Conservation (phyloP, 208 protist genomes). For the Giardia duodenalis region DNA sequence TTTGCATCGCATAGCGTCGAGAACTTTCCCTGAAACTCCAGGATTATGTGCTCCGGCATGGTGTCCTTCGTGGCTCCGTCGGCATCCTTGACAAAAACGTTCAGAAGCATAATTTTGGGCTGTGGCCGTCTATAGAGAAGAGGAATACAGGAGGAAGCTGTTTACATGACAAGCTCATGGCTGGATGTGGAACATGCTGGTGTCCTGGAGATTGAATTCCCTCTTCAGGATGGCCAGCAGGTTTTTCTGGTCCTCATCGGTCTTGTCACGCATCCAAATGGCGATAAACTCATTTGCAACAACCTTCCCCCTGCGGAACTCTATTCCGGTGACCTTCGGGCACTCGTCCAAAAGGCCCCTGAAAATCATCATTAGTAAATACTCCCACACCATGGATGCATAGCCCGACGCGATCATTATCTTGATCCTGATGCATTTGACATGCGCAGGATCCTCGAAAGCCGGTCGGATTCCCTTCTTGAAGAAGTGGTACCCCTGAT, state of each 20-base stretch:
- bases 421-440: background rate
- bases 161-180: too few relatives aligned
- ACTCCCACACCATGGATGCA: background rate
- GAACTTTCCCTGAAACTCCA: too few relatives aligned
- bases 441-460: background rate
- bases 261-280: background rate
- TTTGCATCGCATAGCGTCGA: too few relatives aligned
- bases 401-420: background rate
- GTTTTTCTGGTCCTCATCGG: background rate
- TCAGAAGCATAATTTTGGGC: too few relatives aligned
- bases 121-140: too few relatives aligned
- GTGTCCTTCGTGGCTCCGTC: too few relatives aligned
- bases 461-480: background rate
- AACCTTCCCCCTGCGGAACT: background rate
- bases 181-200: background rate
- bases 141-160: too few relatives aligned
- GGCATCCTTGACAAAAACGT: too few relatives aligned
- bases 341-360: background rate
- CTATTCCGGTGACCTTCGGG: background rate
- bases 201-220: background rate
- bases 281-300: background rate
- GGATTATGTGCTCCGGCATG: too few relatives aligned
- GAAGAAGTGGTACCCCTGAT: slow-evolving; percentile 3
- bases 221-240: background rate
- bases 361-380: background rate